Percentiles rank a stretch among this genome's conserved stretches.
These are phyloP conservation scores for Aspergillus biplanus DNA, from an alignment of 495 filamentous ascomycete species.

Conservation along the genomic window DNA sequence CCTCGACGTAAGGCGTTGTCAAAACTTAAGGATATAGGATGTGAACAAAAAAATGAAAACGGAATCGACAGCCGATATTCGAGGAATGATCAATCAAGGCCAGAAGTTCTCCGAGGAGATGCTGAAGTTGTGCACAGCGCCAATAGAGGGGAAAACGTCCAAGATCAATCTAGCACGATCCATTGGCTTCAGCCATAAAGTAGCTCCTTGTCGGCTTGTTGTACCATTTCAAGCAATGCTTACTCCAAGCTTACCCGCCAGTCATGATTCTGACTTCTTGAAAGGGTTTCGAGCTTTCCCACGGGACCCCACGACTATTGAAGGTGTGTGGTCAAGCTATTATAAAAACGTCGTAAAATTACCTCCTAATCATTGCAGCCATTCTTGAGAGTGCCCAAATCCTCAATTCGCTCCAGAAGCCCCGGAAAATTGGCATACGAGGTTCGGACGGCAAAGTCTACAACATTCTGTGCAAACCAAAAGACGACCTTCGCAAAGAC, in stretches of 20 bases:
- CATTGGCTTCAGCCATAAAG: conserved; percentile 81
- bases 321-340: conserved; percentile 38
- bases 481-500: conserved; percentile 96
- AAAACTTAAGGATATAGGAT: conserved; percentile 39
- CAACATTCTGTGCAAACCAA: conserved; percentile 92
- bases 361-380: conserved; percentile 44
- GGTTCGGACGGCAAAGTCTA: conserved; percentile 89
- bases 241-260: conserved; percentile 77
- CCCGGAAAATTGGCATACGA: conserved; percentile 83
- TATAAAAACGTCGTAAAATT: not conserved
- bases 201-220: conserved; percentile 80
- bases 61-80: conserved; percentile 60
- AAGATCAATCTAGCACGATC: conserved; percentile 73
- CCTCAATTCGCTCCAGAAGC: conserved; percentile 89
- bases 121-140: conserved; percentile 75
- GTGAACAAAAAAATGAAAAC: conserved; percentile 46
- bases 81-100: conserved; percentile 70
- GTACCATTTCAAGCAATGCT: conserved; percentile 86
- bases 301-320: conserved; percentile 62
- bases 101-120: conserved; percentile 85
- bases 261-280: conserved; percentile 67
- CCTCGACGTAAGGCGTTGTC: not conserved
- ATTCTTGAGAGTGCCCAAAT: conserved; percentile 87
- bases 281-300: conserved; percentile 84
- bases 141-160: conserved; percentile 67